phyloP scores from a whole-genome alignment of 2,329 filamentous ascomycete species.

The Albophoma yamanashiensis region DNA sequence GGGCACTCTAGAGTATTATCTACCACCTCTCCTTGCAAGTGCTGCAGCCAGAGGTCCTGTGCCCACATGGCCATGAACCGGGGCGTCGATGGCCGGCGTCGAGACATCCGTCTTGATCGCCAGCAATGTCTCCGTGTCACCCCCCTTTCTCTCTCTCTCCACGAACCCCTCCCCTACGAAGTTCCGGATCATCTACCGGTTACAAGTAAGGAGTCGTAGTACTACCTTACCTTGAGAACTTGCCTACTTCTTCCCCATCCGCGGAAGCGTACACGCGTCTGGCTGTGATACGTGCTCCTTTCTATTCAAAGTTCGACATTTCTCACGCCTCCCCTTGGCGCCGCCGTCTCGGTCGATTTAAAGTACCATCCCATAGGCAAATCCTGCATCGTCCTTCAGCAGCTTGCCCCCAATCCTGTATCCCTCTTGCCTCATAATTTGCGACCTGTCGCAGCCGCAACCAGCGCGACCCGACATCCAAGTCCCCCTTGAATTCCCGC shows the following conservation, averaged over 20 bases:
- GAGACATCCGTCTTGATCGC: background rate
- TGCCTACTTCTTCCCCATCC: background rate
- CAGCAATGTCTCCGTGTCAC: background rate
- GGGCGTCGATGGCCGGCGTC: background rate
- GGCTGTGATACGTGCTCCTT: background rate
- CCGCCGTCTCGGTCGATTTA: background rate
- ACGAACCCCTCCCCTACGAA: background rate
- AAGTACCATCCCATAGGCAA: background rate
- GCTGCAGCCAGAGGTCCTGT: background rate
- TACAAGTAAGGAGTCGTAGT: too few relatives aligned
- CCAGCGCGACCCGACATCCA: background rate
- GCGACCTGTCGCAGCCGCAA: background rate
- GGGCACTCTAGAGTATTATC: background rate
- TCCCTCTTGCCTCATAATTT: background rate
- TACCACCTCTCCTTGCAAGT: background rate
- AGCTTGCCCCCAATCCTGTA: background rate
- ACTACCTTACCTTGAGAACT: too few relatives aligned
- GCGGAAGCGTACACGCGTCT: background rate
- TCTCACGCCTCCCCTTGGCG: background rate
- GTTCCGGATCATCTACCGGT: background rate
- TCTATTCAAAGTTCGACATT: background rate
- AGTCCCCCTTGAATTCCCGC: constrained; percentile 2
- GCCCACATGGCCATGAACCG: background rate
- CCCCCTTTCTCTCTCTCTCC: too few relatives aligned
- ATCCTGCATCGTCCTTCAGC: background rate